Percentiles rank a stretch among this genome's conserved stretches.
Conservation (phyloP, 169 alveolate species). For the Amoebophrya sp. region DNA sequence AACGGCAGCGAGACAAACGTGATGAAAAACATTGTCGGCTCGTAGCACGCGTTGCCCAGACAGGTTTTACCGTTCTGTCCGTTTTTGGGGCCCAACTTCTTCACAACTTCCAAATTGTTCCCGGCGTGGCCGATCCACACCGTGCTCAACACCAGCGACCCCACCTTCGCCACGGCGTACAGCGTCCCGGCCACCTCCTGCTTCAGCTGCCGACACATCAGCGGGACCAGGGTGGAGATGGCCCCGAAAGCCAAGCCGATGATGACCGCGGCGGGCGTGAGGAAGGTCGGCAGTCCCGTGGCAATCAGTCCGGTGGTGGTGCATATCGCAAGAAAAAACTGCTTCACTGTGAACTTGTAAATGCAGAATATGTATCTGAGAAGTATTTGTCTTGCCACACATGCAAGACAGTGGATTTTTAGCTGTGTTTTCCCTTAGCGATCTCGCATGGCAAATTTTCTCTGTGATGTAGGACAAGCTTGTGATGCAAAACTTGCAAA, state of each 20-base stretch:
- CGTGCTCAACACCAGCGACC: not conserved
- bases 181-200: not conserved
- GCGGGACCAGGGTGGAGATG: not conserved
- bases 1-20: not conserved
- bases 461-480: too few relatives aligned
- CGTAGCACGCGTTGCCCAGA: not conserved
- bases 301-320: too few relatives aligned
- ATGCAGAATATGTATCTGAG: too few relatives aligned
- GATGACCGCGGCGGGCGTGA: not conserved
- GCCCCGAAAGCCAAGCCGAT: not conserved
- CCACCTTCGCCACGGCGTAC: conserved; percentile 6
- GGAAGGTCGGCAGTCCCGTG: too few relatives aligned
- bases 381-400: too few relatives aligned
- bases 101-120: not conserved
- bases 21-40: not conserved
- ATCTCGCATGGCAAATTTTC: too few relatives aligned
- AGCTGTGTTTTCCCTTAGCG: too few relatives aligned
- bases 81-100: not conserved
- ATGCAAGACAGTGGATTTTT: too few relatives aligned
- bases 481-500: too few relatives aligned
- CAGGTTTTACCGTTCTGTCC: not conserved
- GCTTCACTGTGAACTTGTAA: too few relatives aligned
- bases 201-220: not conserved
- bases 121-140: not conserved
- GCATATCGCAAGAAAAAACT: too few relatives aligned